phyloP scores from a whole-genome alignment of 306 rosid species.

The Trifolium subterraneum region DNA sequence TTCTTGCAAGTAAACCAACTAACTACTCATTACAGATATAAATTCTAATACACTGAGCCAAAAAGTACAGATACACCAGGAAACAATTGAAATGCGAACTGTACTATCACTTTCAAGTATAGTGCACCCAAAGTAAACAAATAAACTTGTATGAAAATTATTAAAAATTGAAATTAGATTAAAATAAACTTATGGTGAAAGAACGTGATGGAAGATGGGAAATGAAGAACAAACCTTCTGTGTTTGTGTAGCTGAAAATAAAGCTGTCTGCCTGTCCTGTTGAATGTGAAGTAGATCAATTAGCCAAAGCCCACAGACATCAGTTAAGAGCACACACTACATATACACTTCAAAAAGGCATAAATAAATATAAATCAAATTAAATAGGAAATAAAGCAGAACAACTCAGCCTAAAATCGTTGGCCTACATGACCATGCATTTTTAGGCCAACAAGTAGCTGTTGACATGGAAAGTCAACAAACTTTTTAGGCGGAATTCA shows the following conservation, averaged over 20 bases:
- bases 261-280: constrained; percentile 94
- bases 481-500: constrained; percentile 10
- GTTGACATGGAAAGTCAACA: neutral
- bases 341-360: constrained; percentile 16
- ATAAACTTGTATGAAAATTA: neutral
- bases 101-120: constrained; percentile 2
- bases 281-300: constrained; percentile 41
- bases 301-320: constrained; percentile 31
- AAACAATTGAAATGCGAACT: neutral
- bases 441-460: constrained; percentile 25
- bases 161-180: neutral
- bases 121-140: neutral
- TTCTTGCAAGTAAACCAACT: constrained; percentile 10
- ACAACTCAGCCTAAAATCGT: constrained; percentile 9
- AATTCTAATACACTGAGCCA: neutral
- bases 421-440: constrained; percentile 1
- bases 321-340: neutral
- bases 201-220: constrained; percentile 13
- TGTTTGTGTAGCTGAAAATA: constrained; percentile 96
- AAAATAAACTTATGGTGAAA: constrained; percentile 9
- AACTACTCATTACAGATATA: neutral
- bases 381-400: neutral
- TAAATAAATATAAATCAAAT: neutral
- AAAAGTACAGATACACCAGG: neutral
- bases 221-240: constrained; percentile 68